Evolutionary conservation across 2,329 filamentous ascomycete species (phyloP), one percentile per base, ranked within the genome.

Genomic region (Hypocreales sp.): DNA sequence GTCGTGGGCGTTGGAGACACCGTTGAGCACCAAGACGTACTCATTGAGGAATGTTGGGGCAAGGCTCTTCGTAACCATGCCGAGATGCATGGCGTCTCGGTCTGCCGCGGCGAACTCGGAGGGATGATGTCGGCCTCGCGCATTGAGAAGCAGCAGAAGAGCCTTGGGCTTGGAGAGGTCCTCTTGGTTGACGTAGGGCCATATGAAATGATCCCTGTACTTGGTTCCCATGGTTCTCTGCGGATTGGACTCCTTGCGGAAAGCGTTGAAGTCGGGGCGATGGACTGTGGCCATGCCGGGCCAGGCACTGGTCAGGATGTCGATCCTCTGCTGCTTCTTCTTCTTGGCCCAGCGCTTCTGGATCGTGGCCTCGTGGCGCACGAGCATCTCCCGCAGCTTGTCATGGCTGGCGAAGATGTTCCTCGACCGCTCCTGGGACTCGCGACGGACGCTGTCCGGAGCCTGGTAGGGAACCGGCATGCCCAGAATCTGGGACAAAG

Each of bases 291-390:
- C 38, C 54, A 74, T 70, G 13, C 47, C 44, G 0, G 64, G 64
- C 60, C 61, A 67, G 2, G 47, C 50, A n/a, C 46, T 37, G 1
- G 62, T 39, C 3, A 74, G 42, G 4, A 69, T 46, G 4, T 55
- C 48, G 8, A 51, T 46, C 11, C 58, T 49, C 40, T 71, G 59
- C 10, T 45, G 26, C 8, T 48, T 51, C 2, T 50, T 58, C 44
- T 68, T 70, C 38, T 71, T 71, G 3, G 38, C 33, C 67, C 67
- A 75, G 21, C 67, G 55, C 34, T 57, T 65, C 28, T 57, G 56
- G 8, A 73, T 58, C 0, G 52, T 57, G 1, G 42, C 44, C 38
- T 73, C 64, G 26, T 69, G 60, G 5, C 64, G 55, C 22, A 56
- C 43, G 3, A 72, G 29, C 5, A 67, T 62, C 1, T 41, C 40